Conservation (phyloP, 2,329 filamentous ascomycete species). For the Colletotrichum salicis region DNA sequence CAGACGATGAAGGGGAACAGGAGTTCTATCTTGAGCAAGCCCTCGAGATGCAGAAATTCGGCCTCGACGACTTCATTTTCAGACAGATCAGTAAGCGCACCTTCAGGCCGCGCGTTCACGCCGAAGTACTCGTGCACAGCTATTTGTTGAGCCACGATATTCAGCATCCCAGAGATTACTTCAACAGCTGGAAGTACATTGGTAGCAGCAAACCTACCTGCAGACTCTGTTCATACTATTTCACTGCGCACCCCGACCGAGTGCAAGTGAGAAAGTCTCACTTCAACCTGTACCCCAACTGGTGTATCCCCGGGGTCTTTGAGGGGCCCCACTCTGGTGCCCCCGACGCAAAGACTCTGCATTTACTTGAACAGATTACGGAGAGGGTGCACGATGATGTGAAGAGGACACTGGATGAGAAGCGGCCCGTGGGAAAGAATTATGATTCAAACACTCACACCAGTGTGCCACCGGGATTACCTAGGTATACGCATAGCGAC, state of each 20-base stretch:
- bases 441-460: conserved; percentile 47
- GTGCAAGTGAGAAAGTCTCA: conserved; percentile 44
- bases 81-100: conserved; percentile 1
- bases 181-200: conserved; percentile 48
- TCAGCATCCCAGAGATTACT: conserved; percentile 40
- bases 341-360: conserved; percentile 26
- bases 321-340: conserved; percentile 11
- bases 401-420: conserved; percentile 42
- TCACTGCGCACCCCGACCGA: conserved; percentile 39
- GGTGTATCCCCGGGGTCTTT: conserved; percentile 49
- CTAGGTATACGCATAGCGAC: background rate
- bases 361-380: conserved; percentile 42
- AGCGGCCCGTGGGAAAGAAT: conserved; percentile 39
- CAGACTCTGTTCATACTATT: conserved; percentile 50
- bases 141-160: conserved; percentile 18
- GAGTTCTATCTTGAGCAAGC: conserved; percentile 32
- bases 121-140: conserved; percentile 46
- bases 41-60: conserved; percentile 38
- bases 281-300: conserved; percentile 51
- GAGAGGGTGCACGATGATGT: conserved; percentile 43
- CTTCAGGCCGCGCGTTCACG: conserved; percentile 48
- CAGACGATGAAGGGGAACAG: background rate
- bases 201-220: conserved; percentile 54
- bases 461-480: background rate
- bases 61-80: conserved; percentile 41